Evolutionary conservation across 2,329 filamentous ascomycete species (phyloP), one percentile per base, ranked within the genome.

Genomic region (Trichoderma arundinaceum): DNA sequence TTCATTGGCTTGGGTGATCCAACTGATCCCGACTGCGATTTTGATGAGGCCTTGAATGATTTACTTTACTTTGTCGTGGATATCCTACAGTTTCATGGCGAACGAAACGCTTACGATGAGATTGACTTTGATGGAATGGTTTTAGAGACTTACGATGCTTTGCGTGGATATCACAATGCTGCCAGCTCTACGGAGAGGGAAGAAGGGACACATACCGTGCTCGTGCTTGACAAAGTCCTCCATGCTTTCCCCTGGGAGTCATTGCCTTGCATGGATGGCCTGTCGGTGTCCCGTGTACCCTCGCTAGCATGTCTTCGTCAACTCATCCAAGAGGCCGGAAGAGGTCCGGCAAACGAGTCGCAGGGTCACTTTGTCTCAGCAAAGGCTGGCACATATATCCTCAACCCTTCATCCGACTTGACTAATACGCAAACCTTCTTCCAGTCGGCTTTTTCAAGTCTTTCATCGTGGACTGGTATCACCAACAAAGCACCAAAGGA

Each of bases 231-330:
- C 78, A 97, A 97, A 77, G 86, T 91, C 2, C 83, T 99, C 2
- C 95, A 98, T 73, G 83, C 87, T 1, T 96, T 99, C 73, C 95
- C 95, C 0, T 99, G 96, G 95, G 95, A 99, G 75, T 97, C 92
- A 0, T 80, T 99, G 43, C 92, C 94, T 0, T 97, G 92, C 74
- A 86, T 99, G 74, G 85, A 92, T 69, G 86, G 85, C 2, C 82
- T 89, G 4, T 90, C 94, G 0, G 90, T 97, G 41, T 97, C 92
- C 3, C 88, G 95, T 12, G 88, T 99, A 28, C 93, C 94, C 7
- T 97, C 93, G 0, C 84, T 99, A 44, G 90, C 90, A 33, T 92
- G 90, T 69, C 84, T 99, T 9, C 88, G 92, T 13, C 88, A 92
- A 39, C 85, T 94, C 7, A 85, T 99, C 13, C 73, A 90, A 0